phyloP scores from a whole-genome alignment of 306 rosid species.

The Amphicarpaea edgeworthii region DNA sequence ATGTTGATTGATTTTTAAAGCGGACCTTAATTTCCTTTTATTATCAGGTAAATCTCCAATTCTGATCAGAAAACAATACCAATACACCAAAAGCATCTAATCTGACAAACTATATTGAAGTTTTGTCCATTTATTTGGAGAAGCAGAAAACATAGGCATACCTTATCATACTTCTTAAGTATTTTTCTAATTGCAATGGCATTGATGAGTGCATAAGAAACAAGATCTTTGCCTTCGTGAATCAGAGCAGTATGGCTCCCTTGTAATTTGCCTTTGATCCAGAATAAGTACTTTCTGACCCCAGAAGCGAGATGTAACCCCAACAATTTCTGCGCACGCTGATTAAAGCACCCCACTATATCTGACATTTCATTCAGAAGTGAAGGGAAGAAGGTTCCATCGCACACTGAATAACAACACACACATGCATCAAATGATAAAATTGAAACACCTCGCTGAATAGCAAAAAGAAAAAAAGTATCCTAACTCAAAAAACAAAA shows the following conservation, averaged over 20 bases:
- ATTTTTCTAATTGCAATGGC: slow-evolving; percentile 86
- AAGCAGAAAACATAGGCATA: slow-evolving; percentile 34
- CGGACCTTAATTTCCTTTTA: neutral
- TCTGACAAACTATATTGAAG: neutral
- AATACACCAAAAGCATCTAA: neutral
- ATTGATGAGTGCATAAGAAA: slow-evolving; percentile 83
- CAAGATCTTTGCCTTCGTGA: slow-evolving; percentile 90
- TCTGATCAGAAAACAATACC: neutral
- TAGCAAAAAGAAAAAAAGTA: neutral
- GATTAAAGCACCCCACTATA: slow-evolving; percentile 77
- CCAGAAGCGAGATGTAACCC: slow-evolving; percentile 89
- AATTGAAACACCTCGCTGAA: neutral
- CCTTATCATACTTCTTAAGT: slow-evolving; percentile 95
- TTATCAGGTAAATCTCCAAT: no score
- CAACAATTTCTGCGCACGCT: slow-evolving; percentile 87
- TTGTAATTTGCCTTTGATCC: slow-evolving; percentile 69
- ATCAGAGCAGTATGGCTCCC: slow-evolving; percentile 58
- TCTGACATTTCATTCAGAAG: slow-evolving; percentile 89
- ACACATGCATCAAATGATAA: slow-evolving; percentile 2
- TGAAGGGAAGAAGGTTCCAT: slow-evolving; percentile 92
- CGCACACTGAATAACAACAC: slow-evolving; percentile 69
- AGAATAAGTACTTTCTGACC: slow-evolving; percentile 68
- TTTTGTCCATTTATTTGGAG: neutral
- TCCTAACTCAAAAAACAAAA: neutral
- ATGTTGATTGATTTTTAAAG: no score